Base-by-base conservation (phyloP, 257 asterid genomes). In the Anisodus acutangulus region DNA sequence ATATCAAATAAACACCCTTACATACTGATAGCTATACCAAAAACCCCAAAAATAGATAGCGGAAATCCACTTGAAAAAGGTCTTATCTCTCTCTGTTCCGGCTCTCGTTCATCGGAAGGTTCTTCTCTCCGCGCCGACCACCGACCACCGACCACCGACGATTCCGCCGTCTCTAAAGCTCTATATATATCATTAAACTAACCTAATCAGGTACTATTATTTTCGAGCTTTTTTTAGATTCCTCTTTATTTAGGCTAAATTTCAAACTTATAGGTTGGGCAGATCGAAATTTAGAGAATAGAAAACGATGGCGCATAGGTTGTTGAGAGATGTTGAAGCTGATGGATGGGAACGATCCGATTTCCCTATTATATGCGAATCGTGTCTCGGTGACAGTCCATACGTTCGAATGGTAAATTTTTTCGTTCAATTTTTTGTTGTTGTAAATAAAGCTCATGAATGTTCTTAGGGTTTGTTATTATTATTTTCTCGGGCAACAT, bases 341-440 rank as follows among this genome's bases (percentile, higher is more conserved):
- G 99, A 97, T 89, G 99, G 98, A 51, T 97, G 99, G 98, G 99
- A 97, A 88, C 91, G 98, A 41, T 89, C 99, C 22, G 98, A 97
- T 83, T 97, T 95, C 84, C 98, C 98, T 5, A 95, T 97, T 82
- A 94, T 97, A 17, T 97, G 99, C 49, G 98, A 95, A 85, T 97
- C 99, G 5, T 97, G 99, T 88, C 97, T 97, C 4, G 98, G 98
- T 5, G 98, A 97, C 81, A 97, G 92, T 83, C 99, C 98, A 15
- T 95, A 95, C 47, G 94, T 95, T 85, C 93, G 99, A 85, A 97
- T 97, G 99, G 99, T 95, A 93, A n/a, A 12, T 35, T 84, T 55
- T 4, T 17, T 1, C 62, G 8, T 62, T 71, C 19, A 74, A 22
- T 6, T 11, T 74, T 49, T 74, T 3, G 78, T 41, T 41, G 6